These are phyloP conservation scores for Stenocarpella maydis DNA, from an alignment of 2,329 filamentous ascomycete species.

Conservation along the genomic window DNA sequence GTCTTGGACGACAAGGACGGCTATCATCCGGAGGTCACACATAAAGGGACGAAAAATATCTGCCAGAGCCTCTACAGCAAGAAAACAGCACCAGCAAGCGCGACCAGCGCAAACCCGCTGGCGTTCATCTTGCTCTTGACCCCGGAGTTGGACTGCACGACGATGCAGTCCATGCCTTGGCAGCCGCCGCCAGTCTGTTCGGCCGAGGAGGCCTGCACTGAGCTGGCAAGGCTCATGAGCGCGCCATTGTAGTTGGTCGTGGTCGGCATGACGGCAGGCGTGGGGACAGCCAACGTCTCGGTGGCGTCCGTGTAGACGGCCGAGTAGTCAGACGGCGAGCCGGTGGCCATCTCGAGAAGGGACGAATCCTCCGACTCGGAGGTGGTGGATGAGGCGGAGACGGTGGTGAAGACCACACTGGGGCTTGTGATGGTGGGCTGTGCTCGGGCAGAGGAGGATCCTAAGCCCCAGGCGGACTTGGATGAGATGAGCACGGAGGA, in stretches of 20 bases:
- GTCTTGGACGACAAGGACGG: not conserved
- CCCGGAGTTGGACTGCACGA: slow-evolving; percentile 31
- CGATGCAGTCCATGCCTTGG: slow-evolving; percentile 32
- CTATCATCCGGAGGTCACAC: not conserved
- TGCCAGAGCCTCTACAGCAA: not conserved
- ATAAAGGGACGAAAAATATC: not conserved
- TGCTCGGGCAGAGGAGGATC: slow-evolving; percentile 6
- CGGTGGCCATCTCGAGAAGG: slow-evolving; percentile 30
- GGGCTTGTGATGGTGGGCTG: slow-evolving; percentile 26
- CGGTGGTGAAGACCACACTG: slow-evolving; percentile 13
- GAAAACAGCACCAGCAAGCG: slow-evolving; percentile 27
- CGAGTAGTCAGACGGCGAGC: slow-evolving; percentile 1
- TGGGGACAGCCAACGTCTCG: slow-evolving; percentile 19
- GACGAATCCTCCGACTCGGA: not conserved
- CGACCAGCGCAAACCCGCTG: slow-evolving; percentile 31
- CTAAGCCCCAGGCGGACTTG: not conserved
- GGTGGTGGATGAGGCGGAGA: slow-evolving; percentile 1
- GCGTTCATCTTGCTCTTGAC: slow-evolving; percentile 18
- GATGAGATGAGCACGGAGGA: not conserved
- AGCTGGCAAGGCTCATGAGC: slow-evolving; percentile 17
- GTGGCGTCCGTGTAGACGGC: slow-evolving; percentile 18
- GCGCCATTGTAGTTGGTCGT: slow-evolving; percentile 24
- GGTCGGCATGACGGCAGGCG: slow-evolving; percentile 6
- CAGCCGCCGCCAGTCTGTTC: slow-evolving; percentile 1
- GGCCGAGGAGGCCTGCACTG: not conserved